Evolutionary conservation across 768 basidiomycete species (phyloP), one percentile per base, ranked within the genome.

Genomic region (Amanita fuliginea): DNA sequence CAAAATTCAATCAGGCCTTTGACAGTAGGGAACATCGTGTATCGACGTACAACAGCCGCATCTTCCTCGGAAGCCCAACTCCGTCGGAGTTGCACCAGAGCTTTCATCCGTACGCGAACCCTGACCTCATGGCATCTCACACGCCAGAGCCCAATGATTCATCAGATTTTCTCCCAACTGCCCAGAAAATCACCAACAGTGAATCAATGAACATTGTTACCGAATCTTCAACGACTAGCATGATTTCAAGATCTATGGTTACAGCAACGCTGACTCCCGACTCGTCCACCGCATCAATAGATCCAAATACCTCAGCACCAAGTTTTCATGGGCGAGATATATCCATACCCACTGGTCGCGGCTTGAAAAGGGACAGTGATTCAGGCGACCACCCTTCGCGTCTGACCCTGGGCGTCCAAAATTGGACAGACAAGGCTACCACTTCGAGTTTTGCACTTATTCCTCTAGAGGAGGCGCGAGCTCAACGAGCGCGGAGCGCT

Each of bases 31-130:
- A 47, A 26, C 35, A 16, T 28, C 47, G 36, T 9, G 37, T 2
- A 30, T 42, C 36, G n/a, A 49, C 39, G n/a, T 41, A 50, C 47
- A 53, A 53, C 48, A 54, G 34, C 42, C 54, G 40, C 46, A 56
- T 49, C 35, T 42, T 53, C 51, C 49, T 48, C 33, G 45, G 43
- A n/a, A 53, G 48, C 14, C 34, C 56, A 21, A 51, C 57, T 16
- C 51, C 56, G 14, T 57, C 59, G 55, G 63, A 60, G 51, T 58
- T 60, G 36, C 68, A 67, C 52, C 71, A 71, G 54, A 67, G 60
- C 34, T 58, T 74, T 34, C 87, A 90, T 65, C 87, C 87, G 22
- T 90, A 87, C 60, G 87, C 87, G 46, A 87, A 89, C 56, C 86
- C 86, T 6, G 82, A 87, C 53, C 67, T 85, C 40, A 75, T 75